phyloP scores from a whole-genome alignment of 176 grass and related monocot genomes.

The Alloteropsis semialata region DNA sequence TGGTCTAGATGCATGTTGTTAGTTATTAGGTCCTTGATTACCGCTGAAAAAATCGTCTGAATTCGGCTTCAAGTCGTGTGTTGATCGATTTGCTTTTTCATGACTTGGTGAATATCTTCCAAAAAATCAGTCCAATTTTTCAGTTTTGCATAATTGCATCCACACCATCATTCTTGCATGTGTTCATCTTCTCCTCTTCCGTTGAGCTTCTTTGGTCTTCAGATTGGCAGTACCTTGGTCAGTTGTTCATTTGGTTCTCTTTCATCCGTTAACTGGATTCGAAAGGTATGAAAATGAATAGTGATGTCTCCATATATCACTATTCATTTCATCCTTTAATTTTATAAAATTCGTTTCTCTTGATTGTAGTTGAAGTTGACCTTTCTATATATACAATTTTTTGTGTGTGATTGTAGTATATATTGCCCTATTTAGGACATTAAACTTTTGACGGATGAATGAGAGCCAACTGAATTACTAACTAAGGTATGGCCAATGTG shows the following conservation, averaged over 20 bases:
- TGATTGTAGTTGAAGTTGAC: too few species aligned
- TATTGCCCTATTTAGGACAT: too few species aligned
- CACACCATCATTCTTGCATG: background rate
- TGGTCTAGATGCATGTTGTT: background rate
- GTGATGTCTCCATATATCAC: too few species aligned
- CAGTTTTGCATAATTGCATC: background rate
- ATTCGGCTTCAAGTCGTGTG: background rate
- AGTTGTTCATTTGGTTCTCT: background rate
- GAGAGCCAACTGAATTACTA: background rate
- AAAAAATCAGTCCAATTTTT: background rate
- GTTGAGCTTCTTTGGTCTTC: background rate
- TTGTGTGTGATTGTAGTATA: too few species aligned
- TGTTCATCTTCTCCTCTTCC: background rate
- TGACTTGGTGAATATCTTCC: background rate
- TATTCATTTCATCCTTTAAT: background rate
- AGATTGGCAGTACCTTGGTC: background rate
- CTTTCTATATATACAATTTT: too few species aligned
- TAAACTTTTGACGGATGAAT: background rate
- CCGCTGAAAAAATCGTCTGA: background rate
- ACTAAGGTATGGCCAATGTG: background rate
- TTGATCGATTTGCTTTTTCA: background rate
- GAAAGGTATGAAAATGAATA: background rate
- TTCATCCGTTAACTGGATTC: background rate
- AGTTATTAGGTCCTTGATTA: background rate
- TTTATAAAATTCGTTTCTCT: too few species aligned